Base-by-base conservation (phyloP, 1,139 yeast genomes). In the Hansenula lynferdii region DNA sequence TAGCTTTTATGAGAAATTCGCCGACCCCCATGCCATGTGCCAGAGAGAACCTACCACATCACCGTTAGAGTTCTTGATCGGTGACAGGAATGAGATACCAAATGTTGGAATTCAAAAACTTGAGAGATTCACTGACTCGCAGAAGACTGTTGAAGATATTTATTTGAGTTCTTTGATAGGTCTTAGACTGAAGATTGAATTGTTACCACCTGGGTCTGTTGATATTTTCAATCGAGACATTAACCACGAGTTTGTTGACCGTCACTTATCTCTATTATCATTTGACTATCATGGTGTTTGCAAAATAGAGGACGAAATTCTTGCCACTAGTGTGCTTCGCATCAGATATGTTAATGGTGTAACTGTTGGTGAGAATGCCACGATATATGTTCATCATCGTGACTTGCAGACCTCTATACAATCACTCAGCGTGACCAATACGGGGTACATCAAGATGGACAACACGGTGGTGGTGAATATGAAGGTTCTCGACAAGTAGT, bases 141-240 rank as follows among this genome's bases (percentile, higher is more conserved):
- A 35, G 41, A 54, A 42, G 7, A 48, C 42, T 6, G 27, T 11
- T 48, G 53, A 22, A 69, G 65, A 50, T 44, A 58, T 24, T 65
- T 72, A 68, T 58, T 67, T 36, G 64, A 70, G 2, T 46, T 38
- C 42, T 18, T 46, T 73, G 4, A 51, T 52, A 8, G 60, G 70
- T 1, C 47, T 72, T 8, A 51, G 74, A 28, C 29, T 73, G 4
- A 51, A 54, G 11, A 40, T 72, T 20, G 81, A 75, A 49, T 54
- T 60, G 18, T 47, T 73, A 23, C 44, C 38, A 8, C 47, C 54
- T 1, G 69, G 66, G 0, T 35, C 51, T 1, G 47, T 72, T 8
- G 78, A 72, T 42, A 35, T 27, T 5, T 23, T 21, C 3, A 50
- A 52, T 28, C 14, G 16, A 2, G 26, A 38, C 3, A 38, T 49